A percentile compares a stretch with the other conserved stretches of the same genome.
Evolutionary conservation across 495 filamentous ascomycete species (phyloP).

Genomic region (Pyronema omphalodes): DNA sequence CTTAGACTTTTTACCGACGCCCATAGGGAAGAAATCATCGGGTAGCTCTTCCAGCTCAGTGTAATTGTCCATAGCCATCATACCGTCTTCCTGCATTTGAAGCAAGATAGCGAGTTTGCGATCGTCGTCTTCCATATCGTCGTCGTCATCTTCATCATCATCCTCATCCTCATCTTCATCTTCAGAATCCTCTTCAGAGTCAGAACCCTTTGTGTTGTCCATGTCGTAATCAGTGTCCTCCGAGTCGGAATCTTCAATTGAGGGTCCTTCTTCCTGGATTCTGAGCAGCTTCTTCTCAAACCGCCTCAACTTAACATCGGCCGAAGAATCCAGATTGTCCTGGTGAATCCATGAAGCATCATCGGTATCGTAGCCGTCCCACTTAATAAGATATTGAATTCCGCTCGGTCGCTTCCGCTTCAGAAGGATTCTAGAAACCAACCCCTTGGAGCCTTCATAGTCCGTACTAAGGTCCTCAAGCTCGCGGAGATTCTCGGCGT

Average conservation of each 20-base stretch:
- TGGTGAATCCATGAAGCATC: conserved; percentile 34
- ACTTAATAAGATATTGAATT: conserved; percentile 35
- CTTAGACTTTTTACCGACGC: conserved; percentile 7
- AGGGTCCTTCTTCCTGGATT: neutral
- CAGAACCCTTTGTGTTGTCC: conserved; percentile 24
- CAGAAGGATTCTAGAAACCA: conserved; percentile 27
- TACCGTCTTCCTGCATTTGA: conserved; percentile 47
- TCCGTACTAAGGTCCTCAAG: conserved; percentile 32
- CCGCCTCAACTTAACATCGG: conserved; percentile 22
- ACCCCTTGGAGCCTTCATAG: conserved; percentile 18
- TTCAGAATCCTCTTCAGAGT: conserved; percentile 16
- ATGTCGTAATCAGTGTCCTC: neutral
- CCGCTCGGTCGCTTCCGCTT: conserved; percentile 29
- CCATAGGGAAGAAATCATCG: conserved; percentile 14
- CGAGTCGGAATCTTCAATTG: conserved; percentile 4
- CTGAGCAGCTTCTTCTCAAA: conserved; percentile 25
- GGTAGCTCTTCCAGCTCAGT: conserved; percentile 41
- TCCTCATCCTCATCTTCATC: conserved; percentile 27
- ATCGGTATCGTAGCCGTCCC: conserved; percentile 28
- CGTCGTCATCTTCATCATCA: conserved; percentile 25
- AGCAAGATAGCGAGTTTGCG: conserved; percentile 41
- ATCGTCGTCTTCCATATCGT: conserved; percentile 28
- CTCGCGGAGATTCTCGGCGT: conserved; percentile 27
- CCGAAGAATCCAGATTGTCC: conserved; percentile 21
- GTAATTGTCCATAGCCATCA: conserved; percentile 27